A percentile compares a stretch with the other conserved stretches of the same genome.
Evolutionary conservation across 176 grass and related monocot species (phyloP).

Genomic region (Miscanthus lutarioriparius): DNA sequence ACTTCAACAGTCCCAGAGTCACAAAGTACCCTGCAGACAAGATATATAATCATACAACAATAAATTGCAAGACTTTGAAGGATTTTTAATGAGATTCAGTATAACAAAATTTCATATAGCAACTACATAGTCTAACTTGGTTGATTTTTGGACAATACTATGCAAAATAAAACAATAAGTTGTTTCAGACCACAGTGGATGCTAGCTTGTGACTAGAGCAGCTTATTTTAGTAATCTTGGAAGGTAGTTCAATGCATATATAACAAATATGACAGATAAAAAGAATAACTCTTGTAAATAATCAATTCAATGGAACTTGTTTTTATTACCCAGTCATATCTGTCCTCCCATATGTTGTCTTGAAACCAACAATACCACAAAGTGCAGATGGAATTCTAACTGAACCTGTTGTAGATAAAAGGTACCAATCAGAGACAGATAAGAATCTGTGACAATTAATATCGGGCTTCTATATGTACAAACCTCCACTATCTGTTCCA

Average conservation of each 20-base stretch:
- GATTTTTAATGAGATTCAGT: neutral
- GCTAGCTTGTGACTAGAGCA: neutral
- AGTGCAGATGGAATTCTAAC: constrained; percentile 97
- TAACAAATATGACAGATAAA: neutral
- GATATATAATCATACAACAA: constrained; percentile 20
- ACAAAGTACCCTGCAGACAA: constrained; percentile 70
- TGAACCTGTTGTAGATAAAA: constrained; percentile 64
- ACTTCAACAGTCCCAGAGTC: constrained; percentile 95
- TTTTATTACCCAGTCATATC: constrained; percentile 81
- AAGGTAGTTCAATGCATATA: constrained; percentile 14
- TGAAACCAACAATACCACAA: constrained; percentile 94
- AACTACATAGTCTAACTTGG: neutral
- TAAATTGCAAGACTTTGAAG: neutral
- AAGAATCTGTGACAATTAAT: constrained; percentile 24
- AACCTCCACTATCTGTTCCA: constrained; percentile 97
- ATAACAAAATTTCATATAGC: neutral
- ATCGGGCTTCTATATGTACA: constrained; percentile 9
- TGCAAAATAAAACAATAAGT: constrained; percentile 5
- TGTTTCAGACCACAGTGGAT: neutral
- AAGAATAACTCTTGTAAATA: neutral
- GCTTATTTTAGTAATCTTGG: neutral
- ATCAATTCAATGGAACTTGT: neutral
- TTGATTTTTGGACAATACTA: neutral
- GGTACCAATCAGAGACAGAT: constrained; percentile 5
- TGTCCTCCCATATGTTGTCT: constrained; percentile 89